Base-by-base conservation (phyloP, 306 rosid genomes). In the Dalbergia cochinchinensis region DNA sequence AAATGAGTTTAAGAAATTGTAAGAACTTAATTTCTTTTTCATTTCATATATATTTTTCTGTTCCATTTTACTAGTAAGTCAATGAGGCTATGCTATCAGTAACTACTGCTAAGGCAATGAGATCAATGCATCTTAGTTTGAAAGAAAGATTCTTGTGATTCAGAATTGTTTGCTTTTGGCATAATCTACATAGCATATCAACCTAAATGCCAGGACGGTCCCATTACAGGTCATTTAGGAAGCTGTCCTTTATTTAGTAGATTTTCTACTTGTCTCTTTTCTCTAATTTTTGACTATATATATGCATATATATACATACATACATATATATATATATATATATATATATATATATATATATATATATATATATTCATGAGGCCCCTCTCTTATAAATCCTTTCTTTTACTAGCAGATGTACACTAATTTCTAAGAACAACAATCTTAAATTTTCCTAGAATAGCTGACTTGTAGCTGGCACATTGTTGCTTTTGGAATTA, bases 381-480 rank as follows among this genome's bases (percentile, higher is more conserved):
- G 11, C 22, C 18, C 20, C 45, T 69, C 31, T 26, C 31, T 26
- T 26, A 26, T 26, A 26, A 26, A 26, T 26, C 74, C 59, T 20
- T 45, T 69, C 12, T 5, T 20, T 20, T 20, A 9, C 72, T 66
- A 42, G 54, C 54, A 66, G 8, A 50, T 0, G 11, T 65, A 65
- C 42, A 15, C 2, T 26, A 26, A 26, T 35, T 64, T 65, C 26
- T 15, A 65, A 37, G 22, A 65, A 37, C 50, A 37, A 0, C 26
- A 34, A 65, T 65, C 26, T 65, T 65, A 37, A 65, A 37, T 66
- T 16, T 10, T 8, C 51, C 72, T 42, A 41, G 31, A 19, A 37
- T 66, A 66, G 54, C 72, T 66, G 1, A 66, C n/a, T 18, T 41
- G 10, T 42, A 66, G 72, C 55, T 18, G 72, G 9, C 72, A 66